Conservation (phyloP, 805 yeast genomes). For the Metschnikowia sp. region DNA sequence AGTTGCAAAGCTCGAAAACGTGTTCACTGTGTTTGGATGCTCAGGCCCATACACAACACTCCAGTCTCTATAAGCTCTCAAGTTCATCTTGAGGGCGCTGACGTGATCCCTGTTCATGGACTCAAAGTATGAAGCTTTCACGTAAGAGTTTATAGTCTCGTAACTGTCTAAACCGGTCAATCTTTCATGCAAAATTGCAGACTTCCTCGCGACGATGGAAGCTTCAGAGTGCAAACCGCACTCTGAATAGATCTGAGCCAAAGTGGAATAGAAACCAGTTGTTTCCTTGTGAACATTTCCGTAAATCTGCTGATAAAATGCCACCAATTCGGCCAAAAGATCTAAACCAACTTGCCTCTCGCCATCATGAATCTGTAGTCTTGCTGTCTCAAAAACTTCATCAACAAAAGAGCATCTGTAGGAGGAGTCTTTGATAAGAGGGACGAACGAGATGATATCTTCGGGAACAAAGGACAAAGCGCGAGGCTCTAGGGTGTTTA, state of each 20-base stretch:
- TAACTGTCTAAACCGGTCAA: constrained; percentile 75
- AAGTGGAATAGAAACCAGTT: constrained; percentile 60
- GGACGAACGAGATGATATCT: constrained; percentile 69
- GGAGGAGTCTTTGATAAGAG: constrained; percentile 69
- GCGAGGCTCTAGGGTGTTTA: constrained; percentile 14
- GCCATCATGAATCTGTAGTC: constrained; percentile 36
- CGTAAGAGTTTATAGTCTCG: constrained; percentile 67
- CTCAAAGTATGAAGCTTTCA: constrained; percentile 75
- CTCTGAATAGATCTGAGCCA: constrained; percentile 67
- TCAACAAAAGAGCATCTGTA: constrained; percentile 66
- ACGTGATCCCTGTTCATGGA: constrained; percentile 52
- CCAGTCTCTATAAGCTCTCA: constrained; percentile 61
- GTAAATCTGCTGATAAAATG: constrained; percentile 77
- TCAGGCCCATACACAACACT: constrained; percentile 51
- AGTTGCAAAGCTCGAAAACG: constrained; percentile 58
- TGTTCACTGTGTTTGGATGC: constrained; percentile 70
- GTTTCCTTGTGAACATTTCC: constrained; percentile 80
- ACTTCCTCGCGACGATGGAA: constrained; percentile 58
- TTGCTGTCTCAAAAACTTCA: constrained; percentile 70
- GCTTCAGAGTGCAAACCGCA: constrained; percentile 57
- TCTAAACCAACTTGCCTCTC: constrained; percentile 55
- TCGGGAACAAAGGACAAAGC: constrained; percentile 49
- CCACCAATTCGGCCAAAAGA: constrained; percentile 64
- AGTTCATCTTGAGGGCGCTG: constrained; percentile 60
- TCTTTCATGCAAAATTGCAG: constrained; percentile 76